Conservation (phyloP, 2,329 filamentous ascomycete species). For the Colletotrichum agaves region DNA sequence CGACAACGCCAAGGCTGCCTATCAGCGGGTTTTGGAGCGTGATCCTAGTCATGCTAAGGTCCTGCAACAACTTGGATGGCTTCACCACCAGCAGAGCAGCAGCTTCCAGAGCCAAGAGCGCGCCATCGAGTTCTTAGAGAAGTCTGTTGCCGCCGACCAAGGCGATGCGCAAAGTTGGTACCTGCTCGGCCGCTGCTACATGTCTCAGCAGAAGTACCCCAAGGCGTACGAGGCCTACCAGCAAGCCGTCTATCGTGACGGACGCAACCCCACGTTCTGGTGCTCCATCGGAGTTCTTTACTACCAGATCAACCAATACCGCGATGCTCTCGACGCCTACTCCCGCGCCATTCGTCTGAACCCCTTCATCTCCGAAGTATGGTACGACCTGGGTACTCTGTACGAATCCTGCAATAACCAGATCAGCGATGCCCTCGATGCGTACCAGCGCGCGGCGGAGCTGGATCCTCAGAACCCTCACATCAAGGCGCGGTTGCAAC, state of each 20-base stretch:
- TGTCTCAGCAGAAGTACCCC: conserved; percentile 99
- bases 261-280: conserved; percentile 98
- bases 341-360: conserved; percentile 96
- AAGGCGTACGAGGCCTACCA: conserved; percentile 99
- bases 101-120: conserved; percentile 93
- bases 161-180: conserved; percentile 99
- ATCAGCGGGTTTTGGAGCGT: conserved; percentile 90
- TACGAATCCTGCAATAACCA: conserved; percentile 99
- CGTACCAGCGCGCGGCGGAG: conserved; percentile 93
- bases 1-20: conserved; percentile 91
- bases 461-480: conserved; percentile 93
- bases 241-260: conserved; percentile 97
- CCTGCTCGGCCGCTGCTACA: conserved; percentile 95
- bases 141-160: conserved; percentile 93
- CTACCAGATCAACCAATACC: conserved; percentile 99
- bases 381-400: conserved; percentile 98
- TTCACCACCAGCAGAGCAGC: conserved; percentile 95
- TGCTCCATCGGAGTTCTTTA: conserved; percentile 99
- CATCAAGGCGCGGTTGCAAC: conserved; percentile 92
- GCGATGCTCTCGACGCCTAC: conserved; percentile 96
- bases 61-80: conserved; percentile 95
- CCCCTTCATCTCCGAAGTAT: conserved; percentile 98
- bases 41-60: conserved; percentile 98
- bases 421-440: conserved; percentile 93
- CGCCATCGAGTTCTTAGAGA: conserved; percentile 96